Evolutionary conservation across 768 basidiomycete genomes (phyloP).

Genomic region (Dioszegia crocea): DNA sequence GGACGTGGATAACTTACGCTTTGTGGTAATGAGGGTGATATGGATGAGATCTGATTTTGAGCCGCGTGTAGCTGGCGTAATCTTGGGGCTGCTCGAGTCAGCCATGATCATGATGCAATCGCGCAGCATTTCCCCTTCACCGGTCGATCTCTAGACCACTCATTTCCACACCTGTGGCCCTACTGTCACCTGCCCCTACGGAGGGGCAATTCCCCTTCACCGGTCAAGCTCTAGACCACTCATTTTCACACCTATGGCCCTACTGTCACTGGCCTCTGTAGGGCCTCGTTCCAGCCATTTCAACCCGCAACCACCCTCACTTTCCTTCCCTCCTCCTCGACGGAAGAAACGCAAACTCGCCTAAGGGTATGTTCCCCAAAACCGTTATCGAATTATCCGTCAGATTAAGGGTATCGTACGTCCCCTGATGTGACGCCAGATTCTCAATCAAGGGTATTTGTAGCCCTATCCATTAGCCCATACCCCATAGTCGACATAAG

Average conservation of each 20-base stretch:
- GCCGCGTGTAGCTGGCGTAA: constrained; percentile 43
- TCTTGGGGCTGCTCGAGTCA: constrained; percentile 33
- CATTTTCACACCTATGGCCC: too few species aligned
- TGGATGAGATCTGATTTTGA: constrained; percentile 46
- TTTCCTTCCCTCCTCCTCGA: background rate
- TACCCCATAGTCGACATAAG: background rate
- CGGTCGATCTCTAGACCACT: background rate
- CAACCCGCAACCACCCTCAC: too few species aligned
- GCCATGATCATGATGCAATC: background rate
- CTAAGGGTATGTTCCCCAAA: constrained; percentile 46
- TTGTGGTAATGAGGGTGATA: constrained; percentile 40
- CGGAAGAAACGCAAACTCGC: constrained; percentile 23
- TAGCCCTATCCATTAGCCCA: constrained; percentile 25
- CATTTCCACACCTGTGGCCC: too few species aligned
- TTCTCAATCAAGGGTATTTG: constrained; percentile 50
- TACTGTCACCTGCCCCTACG: too few species aligned
- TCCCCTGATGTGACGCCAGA: constrained; percentile 48
- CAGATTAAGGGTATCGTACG: constrained; percentile 49
- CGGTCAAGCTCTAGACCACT: too few species aligned
- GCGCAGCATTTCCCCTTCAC: background rate
- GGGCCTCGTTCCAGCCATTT: too few species aligned
- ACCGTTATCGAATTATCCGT: constrained; percentile 49
- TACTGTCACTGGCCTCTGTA: too few species aligned
- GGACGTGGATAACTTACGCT: constrained; percentile 25
- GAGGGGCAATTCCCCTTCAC: too few species aligned